phyloP scores from a whole-genome alignment of 495 filamentous ascomycete genomes.

The Stereocaulon alpinum region DNA sequence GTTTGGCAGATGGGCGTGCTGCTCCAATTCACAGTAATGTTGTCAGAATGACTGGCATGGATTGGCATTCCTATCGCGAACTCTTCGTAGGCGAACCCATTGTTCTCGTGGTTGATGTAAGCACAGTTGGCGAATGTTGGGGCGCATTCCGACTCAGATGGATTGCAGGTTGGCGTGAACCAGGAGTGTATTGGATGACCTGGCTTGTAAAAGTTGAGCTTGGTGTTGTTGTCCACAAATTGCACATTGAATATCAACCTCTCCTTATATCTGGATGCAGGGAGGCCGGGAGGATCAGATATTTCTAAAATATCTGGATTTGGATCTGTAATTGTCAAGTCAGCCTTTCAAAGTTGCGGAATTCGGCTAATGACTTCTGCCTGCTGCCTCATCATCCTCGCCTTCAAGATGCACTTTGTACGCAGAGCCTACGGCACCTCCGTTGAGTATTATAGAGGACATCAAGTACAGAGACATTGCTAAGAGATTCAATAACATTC shows the following conservation, averaged over 20 bases:
- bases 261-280: not conserved
- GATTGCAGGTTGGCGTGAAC: slow-evolving; percentile 3
- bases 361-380: too few species aligned
- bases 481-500: too few species aligned
- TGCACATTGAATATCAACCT: slow-evolving; percentile 8
- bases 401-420: too few species aligned
- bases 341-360: not conserved
- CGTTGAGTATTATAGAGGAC: not conserved
- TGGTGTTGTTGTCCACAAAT: slow-evolving; percentile 13
- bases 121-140: slow-evolving; percentile 2
- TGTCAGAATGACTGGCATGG: slow-evolving; percentile 6
- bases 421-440: too few species aligned
- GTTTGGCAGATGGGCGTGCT: slow-evolving; percentile 6
- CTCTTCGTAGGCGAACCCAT: not conserved
- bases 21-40: not conserved
- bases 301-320: slow-evolving; percentile 4
- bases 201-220: slow-evolving; percentile 12
- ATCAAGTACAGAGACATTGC: not conserved
- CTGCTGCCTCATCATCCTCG: too few species aligned
- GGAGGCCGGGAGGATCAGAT: slow-evolving; percentile 8
- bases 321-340: slow-evolving; percentile 8
- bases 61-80: slow-evolving; percentile 18
- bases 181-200: slow-evolving; percentile 18
- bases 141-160: not conserved
- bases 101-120: slow-evolving; percentile 9